Evolutionary conservation across 176 grass and related monocot genomes (phyloP).

Genomic region (Otatea glauca): DNA sequence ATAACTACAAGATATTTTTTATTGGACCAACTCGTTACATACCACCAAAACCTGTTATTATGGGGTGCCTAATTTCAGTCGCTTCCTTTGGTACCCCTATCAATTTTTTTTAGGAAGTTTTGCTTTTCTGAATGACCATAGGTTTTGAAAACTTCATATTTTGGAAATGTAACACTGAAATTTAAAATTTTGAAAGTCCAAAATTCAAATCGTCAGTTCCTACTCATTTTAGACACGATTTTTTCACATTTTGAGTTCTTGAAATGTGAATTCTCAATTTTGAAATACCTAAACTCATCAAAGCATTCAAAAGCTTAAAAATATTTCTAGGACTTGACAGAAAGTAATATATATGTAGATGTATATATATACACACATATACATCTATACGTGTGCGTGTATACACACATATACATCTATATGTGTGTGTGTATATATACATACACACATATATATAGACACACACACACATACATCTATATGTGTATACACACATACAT

Average conservation of each 20-base stretch:
- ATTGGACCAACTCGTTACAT: slow-evolving; percentile 1
- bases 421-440: no score
- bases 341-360: no score
- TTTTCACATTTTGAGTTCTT: neutral
- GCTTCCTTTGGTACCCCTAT: neutral
- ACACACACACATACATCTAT: no score
- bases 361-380: no score
- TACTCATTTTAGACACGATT: neutral
- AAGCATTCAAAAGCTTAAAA: slow-evolving; percentile 4
- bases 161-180: neutral
- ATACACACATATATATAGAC: no score
- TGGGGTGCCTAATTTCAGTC: neutral
- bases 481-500: no score
- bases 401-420: no score
- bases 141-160: neutral
- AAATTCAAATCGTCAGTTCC: neutral
- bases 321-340: neutral
- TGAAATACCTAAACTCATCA: neutral
- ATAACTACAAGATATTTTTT: slow-evolving; percentile 4
- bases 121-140: neutral
- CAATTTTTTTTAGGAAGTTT: neutral
- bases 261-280: neutral
- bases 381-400: no score
- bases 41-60: neutral
- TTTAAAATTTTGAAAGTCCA: neutral